A percentile compares a stretch with the other conserved stretches of the same genome.
Evolutionary conservation across 805 yeast genomes (phyloP).

Genomic region (Candida ipomoeae): DNA sequence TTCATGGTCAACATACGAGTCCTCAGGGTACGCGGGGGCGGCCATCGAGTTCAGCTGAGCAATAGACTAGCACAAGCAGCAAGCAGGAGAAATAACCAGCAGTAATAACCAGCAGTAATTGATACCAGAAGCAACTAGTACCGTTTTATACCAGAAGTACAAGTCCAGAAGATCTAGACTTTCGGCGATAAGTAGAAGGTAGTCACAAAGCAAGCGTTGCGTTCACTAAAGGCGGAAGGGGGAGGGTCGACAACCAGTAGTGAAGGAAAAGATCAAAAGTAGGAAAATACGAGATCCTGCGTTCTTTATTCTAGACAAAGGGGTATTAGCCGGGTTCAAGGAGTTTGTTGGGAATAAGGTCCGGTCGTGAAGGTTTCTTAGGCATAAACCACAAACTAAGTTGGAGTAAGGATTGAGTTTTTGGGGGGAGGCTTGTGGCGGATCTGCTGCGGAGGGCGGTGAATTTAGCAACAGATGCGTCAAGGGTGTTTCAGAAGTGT

Average conservation of each 20-base stretch:
- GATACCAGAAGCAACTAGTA: no score
- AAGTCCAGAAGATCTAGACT: not conserved
- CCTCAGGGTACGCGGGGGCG: conserved; percentile 40
- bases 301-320: not conserved
- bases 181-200: not conserved
- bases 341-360: conserved; percentile 23
- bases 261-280: conserved; percentile 14
- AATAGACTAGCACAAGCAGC: not conserved
- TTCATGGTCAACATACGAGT: conserved; percentile 69
- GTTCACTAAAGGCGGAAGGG: conserved; percentile 29
- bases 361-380: conserved; percentile 43
- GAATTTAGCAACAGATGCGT: not conserved
- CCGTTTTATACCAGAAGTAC: not conserved
- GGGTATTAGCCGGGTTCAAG: conserved; percentile 44
- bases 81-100: no score
- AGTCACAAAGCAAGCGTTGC: conserved; percentile 2
- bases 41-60: conserved; percentile 25
- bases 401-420: not conserved
- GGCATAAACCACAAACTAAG: conserved; percentile 34
- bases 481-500: not conserved
- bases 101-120: no score
- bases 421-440: not conserved
- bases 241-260: conserved; percentile 35
- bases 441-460: not conserved
- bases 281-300: not conserved